Conservation (phyloP, 1,139 yeast species). For the Suhomyces taliae region DNA sequence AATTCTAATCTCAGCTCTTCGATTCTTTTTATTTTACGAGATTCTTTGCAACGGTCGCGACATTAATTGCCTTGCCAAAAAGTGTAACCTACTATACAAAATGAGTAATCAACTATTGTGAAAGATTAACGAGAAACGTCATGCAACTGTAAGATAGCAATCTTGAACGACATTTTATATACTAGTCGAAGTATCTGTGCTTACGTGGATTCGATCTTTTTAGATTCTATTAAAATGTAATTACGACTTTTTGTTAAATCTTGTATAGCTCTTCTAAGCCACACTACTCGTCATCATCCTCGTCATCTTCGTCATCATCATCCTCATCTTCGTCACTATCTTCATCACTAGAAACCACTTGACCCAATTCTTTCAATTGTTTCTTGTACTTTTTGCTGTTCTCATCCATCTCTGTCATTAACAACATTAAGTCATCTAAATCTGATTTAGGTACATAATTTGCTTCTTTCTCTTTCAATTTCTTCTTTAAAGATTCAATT, state of each 20-base stretch:
- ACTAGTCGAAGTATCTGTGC: too few relatives aligned
- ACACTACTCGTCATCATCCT: conserved; percentile 10
- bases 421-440: conserved; percentile 71
- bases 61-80: too few relatives aligned
- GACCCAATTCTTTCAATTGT: conserved; percentile 50
- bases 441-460: conserved; percentile 56
- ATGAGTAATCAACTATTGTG: too few relatives aligned
- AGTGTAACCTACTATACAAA: too few relatives aligned
- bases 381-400: conserved; percentile 59
- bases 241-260: neutral
- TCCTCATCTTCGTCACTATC: conserved; percentile 38
- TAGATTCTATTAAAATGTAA: too few relatives aligned
- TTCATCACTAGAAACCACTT: conserved; percentile 48
- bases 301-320: conserved; percentile 19
- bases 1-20: neutral
- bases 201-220: too few relatives aligned
- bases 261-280: neutral
- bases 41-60: neutral
- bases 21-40: neutral
- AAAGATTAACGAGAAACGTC: too few relatives aligned
- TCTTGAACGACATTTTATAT: too few relatives aligned
- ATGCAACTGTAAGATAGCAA: too few relatives aligned
- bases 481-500: conserved; percentile 7
- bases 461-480: conserved; percentile 14
- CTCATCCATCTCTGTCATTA: conserved; percentile 75